Evolutionary conservation across 176 grass and related monocot genomes (phyloP), one percentile per base, ranked within the genome.

Genomic region (Cenchrus purpureus): DNA sequence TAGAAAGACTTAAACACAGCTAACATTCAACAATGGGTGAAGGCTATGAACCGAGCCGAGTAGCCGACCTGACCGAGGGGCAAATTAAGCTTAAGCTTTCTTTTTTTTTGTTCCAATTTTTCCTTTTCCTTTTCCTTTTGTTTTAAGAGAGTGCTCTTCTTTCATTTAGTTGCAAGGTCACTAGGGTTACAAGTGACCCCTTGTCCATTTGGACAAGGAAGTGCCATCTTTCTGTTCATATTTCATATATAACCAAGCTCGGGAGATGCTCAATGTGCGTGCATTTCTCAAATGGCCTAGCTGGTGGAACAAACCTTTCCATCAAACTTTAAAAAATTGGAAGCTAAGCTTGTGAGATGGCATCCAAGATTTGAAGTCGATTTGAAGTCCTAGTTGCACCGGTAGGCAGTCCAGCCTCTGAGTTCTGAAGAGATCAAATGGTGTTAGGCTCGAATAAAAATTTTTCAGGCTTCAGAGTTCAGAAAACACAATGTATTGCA

Each of bases 161-260:
- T 90, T 86, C 17, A 11, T 82, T 77, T 86, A 82, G 64, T 82
- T 86, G 84, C 17, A 51, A 83, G 66, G 84, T 86, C 79, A 37
- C 79, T 77, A 79, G 55, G 78, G 9, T 71, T 65, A 72, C 48
- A 56, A 71, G 57, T 78, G 78, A 86, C 20, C 56, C 42, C 56
- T 82, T 65, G 76, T 80, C 85, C 53, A 75, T 55, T 80, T 28
- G 61, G 85, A 91, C 71, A 91, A 85, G 74, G 59, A 91, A 83
- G 63, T 85, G 71, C 59, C 54, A 88, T 91, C 81, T 85, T 76
- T 84, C 71, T 58, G 40, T 66, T 86, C 84, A 74, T 79, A 83
- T 88, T 77, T 53, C 77, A 79, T 79, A 87, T 82, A 46, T 44
- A 51, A 68, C 62, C 52, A 69, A 66, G 78, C 71, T 68, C 29